These are phyloP conservation scores for Mycosphaerelloides madeirae DNA, from an alignment of 2,329 filamentous ascomycete genomes.

Conservation along the genomic window DNA sequence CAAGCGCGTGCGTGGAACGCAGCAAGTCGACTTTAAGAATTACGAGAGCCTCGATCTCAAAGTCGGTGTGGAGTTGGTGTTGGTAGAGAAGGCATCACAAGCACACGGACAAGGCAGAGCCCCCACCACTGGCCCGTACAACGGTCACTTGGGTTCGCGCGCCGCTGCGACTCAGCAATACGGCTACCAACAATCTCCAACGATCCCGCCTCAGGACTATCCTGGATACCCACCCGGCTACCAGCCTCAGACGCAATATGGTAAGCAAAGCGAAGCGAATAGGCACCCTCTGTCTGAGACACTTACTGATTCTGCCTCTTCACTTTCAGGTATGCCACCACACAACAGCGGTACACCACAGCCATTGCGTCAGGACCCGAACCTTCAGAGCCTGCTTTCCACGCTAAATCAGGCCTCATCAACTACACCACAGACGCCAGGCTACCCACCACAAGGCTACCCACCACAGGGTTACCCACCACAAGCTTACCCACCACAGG, in stretches of 20 bases:
- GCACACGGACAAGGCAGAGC: slow-evolving; percentile 28
- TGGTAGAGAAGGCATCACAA: slow-evolving; percentile 59
- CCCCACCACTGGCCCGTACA: slow-evolving; percentile 16
- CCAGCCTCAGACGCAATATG: slow-evolving; percentile 22
- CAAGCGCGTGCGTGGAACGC: slow-evolving; percentile 67
- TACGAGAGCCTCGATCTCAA: slow-evolving; percentile 77
- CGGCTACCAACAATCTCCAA: slow-evolving; percentile 26
- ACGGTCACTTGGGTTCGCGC: slow-evolving; percentile 22
- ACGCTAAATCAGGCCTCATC: slow-evolving; percentile 45
- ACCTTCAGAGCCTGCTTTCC: slow-evolving; percentile 65
- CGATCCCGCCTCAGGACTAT: slow-evolving; percentile 29
- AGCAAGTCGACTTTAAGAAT: slow-evolving; percentile 78
- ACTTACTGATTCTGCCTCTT: no score
- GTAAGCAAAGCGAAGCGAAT: no score
- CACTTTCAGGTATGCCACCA: no score
- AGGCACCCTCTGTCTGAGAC: no score
- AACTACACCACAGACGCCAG: slow-evolving; percentile 13
- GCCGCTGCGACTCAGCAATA: slow-evolving; percentile 20
- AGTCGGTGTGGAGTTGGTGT: slow-evolving; percentile 75
- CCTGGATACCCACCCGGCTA: slow-evolving; percentile 14
- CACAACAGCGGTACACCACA: no score
- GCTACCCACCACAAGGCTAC: slow-evolving; percentile 20
- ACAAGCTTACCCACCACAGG: slow-evolving; percentile 1
- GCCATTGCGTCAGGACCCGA: slow-evolving; percentile 52
- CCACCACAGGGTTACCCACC: slow-evolving; percentile 9